These are phyloP conservation scores for Podospora bellae-mahoneyi DNA, from an alignment of 495 filamentous ascomycete genomes.

Conservation along the genomic window DNA sequence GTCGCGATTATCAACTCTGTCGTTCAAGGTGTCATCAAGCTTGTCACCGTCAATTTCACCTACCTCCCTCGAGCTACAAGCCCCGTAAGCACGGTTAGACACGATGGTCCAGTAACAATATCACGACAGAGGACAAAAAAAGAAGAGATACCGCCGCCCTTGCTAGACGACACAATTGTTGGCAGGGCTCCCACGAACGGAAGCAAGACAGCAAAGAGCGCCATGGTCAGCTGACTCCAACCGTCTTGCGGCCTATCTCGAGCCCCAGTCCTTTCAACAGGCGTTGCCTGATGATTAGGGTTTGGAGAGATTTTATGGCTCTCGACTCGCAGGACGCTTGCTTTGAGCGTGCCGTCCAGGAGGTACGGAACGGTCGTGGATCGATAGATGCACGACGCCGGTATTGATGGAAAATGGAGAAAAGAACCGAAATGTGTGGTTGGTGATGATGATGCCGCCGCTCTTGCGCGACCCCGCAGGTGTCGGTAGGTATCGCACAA, in stretches of 20 bases:
- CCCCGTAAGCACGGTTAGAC: slow-evolving; percentile 3
- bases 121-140: background rate
- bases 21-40: background rate
- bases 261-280: slow-evolving; percentile 16
- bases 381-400: slow-evolving; percentile 3
- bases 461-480: slow-evolving; percentile 7
- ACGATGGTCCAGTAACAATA: slow-evolving; percentile 8
- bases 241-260: slow-evolving; percentile 14
- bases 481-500: slow-evolving; percentile 7
- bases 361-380: slow-evolving; percentile 7
- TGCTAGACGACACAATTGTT: slow-evolving; percentile 8
- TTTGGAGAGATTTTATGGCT: slow-evolving; percentile 15
- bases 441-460: slow-evolving; percentile 16
- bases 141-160: slow-evolving; percentile 4
- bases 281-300: slow-evolving; percentile 12
- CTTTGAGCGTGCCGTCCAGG: slow-evolving; percentile 8
- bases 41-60: background rate
- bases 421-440: slow-evolving; percentile 1
- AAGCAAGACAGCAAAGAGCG: slow-evolving; percentile 5
- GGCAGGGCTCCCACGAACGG: slow-evolving; percentile 11
- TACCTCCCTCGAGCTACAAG: slow-evolving; percentile 14
- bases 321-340: slow-evolving; percentile 10
- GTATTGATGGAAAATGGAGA: slow-evolving; percentile 3
- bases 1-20: background rate
- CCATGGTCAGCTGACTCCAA: slow-evolving; percentile 2